Conservation (phyloP, 1,284 basidiomycete genomes). For the Taiwanofungus camphoratus region DNA sequence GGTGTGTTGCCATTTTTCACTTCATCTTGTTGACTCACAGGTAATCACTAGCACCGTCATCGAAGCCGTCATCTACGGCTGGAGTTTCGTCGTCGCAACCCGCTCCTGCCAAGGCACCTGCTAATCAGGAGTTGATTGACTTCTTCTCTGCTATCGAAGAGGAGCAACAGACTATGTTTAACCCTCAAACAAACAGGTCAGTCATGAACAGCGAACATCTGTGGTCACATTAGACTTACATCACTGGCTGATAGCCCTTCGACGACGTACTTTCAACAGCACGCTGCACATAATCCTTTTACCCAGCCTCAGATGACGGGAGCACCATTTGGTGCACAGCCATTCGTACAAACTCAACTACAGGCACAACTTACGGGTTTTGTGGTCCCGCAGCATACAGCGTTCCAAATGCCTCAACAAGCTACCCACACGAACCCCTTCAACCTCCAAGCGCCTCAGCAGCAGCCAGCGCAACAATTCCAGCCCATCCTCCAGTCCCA, state of each 20-base stretch:
- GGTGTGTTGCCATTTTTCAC: conserved; percentile 14
- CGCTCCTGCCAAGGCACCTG: conserved; percentile 17
- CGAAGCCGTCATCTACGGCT: conserved; percentile 15
- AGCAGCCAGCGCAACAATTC: conserved; percentile 30
- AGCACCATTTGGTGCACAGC: conserved; percentile 31
- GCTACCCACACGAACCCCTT: conserved; percentile 40
- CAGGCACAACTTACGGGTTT: conserved; percentile 27
- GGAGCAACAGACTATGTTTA: conserved; percentile 73
- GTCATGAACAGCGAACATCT: no score
- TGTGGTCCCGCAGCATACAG: conserved; percentile 30
- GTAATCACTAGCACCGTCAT: conserved; percentile 13
- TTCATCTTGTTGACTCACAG: not conserved
- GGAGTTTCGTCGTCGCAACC: conserved; percentile 22
- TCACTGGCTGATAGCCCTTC: conserved; percentile 49
- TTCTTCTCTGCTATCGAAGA: conserved; percentile 92
- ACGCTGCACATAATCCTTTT: conserved; percentile 76
- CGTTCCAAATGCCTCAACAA: conserved; percentile 27
- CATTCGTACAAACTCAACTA: conserved; percentile 25
- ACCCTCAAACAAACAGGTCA: conserved; percentile 54
- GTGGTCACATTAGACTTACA: no score
- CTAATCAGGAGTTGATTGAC: conserved; percentile 55
- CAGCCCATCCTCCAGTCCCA: conserved; percentile 45
- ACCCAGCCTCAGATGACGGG: conserved; percentile 58
- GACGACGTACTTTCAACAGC: conserved; percentile 54
- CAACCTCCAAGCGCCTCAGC: conserved; percentile 27